Percentiles rank a stretch among this genome's conserved stretches.
These are phyloP conservation scores for Paraphaeosphaeria minitans DNA, from an alignment of 2,329 filamentous ascomycete species.

Conservation along the genomic window DNA sequence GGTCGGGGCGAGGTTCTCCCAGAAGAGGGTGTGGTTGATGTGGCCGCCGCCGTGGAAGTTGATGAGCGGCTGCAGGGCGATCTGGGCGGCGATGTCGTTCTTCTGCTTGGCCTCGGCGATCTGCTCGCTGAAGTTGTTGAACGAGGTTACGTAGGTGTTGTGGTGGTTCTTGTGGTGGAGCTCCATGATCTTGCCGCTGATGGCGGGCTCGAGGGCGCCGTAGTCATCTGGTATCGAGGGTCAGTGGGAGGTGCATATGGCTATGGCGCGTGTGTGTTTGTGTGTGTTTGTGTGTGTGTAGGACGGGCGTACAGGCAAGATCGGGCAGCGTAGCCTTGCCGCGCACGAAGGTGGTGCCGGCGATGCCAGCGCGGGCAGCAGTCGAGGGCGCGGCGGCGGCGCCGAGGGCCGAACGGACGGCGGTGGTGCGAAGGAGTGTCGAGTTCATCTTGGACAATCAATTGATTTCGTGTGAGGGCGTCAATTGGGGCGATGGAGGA, in stretches of 20 bases:
- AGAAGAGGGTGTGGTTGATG: conserved; percentile 71
- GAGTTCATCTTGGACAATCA: conserved; percentile 66
- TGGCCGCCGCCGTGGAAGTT: conserved; percentile 72
- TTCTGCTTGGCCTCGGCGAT: conserved; percentile 62
- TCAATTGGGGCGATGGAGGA: conserved; percentile 5
- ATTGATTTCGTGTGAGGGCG: conserved; percentile 22
- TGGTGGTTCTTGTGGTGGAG: conserved; percentile 95
- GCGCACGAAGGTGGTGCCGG: conserved; percentile 77
- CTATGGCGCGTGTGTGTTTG: too few relatives aligned
- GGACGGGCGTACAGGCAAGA: conserved; percentile 66
- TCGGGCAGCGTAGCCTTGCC: conserved; percentile 94
- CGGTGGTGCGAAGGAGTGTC: conserved; percentile 72
- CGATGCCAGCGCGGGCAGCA: conserved; percentile 64
- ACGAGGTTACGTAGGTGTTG: conserved; percentile 88
- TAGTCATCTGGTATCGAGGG: conserved; percentile 76
- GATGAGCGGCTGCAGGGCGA: conserved; percentile 63
- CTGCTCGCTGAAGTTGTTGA: conserved; percentile 80
- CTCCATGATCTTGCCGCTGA: conserved; percentile 95
- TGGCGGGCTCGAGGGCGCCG: conserved; percentile 82
- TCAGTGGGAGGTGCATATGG: not conserved
- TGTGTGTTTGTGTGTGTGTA: too few relatives aligned
- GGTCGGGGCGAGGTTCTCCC: conserved; percentile 72
- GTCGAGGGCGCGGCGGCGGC: conserved; percentile 67
- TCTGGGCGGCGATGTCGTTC: conserved; percentile 60
- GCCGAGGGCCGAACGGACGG: conserved; percentile 73